These are phyloP conservation scores for Mycena rosella DNA, from an alignment of 768 basidiomycete genomes.

Conservation along the genomic window DNA sequence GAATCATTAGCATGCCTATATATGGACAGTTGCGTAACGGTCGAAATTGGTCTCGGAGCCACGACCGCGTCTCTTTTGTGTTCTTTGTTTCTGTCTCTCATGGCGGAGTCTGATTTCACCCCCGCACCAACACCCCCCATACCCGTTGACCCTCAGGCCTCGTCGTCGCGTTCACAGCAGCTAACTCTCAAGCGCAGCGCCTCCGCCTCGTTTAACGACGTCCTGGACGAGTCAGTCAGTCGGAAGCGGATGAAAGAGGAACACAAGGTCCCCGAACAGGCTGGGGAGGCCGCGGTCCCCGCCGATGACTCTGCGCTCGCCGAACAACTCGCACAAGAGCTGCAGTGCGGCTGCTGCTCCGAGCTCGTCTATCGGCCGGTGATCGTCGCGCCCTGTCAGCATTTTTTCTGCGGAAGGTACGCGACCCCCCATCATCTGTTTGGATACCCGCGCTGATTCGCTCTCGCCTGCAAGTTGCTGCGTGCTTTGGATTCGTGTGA, in stretches of 20 bases:
- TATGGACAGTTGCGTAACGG: conserved; percentile 25
- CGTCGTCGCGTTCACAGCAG: conserved; percentile 30
- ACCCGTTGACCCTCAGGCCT: conserved; percentile 36
- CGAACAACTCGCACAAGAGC: conserved; percentile 77
- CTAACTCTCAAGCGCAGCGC: conserved; percentile 69
- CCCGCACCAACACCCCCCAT: conserved; percentile 37
- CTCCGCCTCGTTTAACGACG: conserved; percentile 64
- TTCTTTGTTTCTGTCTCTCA: conserved; percentile 41
- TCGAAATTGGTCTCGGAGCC: conserved; percentile 17
- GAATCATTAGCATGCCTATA: background rate
- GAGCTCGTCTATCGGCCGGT: conserved; percentile 87
- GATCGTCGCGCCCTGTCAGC: conserved; percentile 86
- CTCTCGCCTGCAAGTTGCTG: conserved; percentile 68
- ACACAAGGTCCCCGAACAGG: conserved; percentile 26
- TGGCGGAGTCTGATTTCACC: conserved; percentile 35
- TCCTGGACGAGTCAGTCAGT: conserved; percentile 57
- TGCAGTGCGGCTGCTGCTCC: conserved; percentile 89
- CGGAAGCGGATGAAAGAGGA: conserved; percentile 74
- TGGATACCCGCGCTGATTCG: conserved; percentile 1
- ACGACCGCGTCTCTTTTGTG: conserved; percentile 2
- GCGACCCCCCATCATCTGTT: conserved; percentile 22
- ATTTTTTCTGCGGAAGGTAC: conserved; percentile 93
- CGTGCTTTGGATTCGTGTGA: conserved; percentile 86
- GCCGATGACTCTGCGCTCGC: conserved; percentile 53
- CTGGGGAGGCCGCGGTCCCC: conserved; percentile 17